phyloP scores from a whole-genome alignment of 73 alveolate genomes.

The Blepharisma japonicum region DNA sequence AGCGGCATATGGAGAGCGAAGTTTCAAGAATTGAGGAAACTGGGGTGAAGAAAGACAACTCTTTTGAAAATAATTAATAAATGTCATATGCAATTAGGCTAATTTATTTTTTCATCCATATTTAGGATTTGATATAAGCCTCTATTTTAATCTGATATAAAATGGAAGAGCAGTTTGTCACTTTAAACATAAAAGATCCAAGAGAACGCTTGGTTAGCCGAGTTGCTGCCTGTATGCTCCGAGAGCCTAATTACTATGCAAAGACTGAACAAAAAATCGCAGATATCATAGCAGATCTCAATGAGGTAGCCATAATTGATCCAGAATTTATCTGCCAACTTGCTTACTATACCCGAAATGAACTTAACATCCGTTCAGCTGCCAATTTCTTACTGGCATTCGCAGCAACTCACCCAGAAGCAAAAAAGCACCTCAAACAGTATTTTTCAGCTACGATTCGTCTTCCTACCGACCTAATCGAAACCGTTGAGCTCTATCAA shows the following conservation, averaged over 20 bases:
- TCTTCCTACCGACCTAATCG: conserved; percentile 49
- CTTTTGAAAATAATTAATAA: too few species aligned
- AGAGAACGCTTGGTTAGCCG: not conserved
- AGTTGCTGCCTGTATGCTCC: not conserved
- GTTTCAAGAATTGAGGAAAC: too few species aligned
- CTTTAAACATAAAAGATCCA: not conserved
- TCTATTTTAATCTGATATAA: too few species aligned
- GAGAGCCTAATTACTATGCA: conserved; percentile 5
- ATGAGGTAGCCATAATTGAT: conserved; percentile 36
- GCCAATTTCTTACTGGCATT: conserved; percentile 50
- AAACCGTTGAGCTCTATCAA: conserved; percentile 37
- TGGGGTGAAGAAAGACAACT: too few species aligned
- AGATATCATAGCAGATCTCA: not conserved
- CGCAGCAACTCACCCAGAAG: conserved; percentile 38
- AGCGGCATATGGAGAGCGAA: too few species aligned
- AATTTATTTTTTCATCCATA: too few species aligned
- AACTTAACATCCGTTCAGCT: conserved; percentile 46
- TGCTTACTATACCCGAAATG: conserved; percentile 50
- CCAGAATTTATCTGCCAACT: conserved; percentile 48
- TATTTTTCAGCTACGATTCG: conserved; percentile 39
- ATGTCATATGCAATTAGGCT: too few species aligned
- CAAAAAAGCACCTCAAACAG: conserved; percentile 42
- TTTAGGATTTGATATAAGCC: too few species aligned
- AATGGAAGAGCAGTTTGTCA: too few species aligned
- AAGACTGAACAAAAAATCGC: not conserved